phyloP scores from a whole-genome alignment of 257 asterid genomes.

The Gentiana dahurica region DNA sequence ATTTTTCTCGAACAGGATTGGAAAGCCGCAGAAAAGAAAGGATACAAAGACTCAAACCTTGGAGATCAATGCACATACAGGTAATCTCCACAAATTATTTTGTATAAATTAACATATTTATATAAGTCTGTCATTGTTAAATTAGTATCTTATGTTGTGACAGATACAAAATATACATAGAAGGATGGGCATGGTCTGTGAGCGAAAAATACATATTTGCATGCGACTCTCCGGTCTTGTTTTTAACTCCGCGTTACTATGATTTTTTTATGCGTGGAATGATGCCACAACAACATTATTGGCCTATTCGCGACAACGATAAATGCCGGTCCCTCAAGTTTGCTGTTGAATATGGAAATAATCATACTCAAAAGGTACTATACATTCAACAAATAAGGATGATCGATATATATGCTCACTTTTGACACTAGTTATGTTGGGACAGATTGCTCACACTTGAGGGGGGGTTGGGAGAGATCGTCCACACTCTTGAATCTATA shows the following conservation, averaged over 20 bases:
- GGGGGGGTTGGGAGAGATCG: too few relatives aligned
- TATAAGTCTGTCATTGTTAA: not conserved
- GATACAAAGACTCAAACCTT: constrained; percentile 23
- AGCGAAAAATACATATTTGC: constrained; percentile 86
- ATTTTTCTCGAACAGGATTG: constrained; percentile 16
- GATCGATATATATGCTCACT: too few relatives aligned
- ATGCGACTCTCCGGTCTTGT: constrained; percentile 63
- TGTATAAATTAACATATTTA: not conserved
- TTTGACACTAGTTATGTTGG: too few relatives aligned
- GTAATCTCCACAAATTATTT: constrained; percentile 7
- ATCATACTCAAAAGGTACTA: constrained; percentile 41
- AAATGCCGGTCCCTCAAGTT: constrained; percentile 50
- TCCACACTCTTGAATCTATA: too few relatives aligned
- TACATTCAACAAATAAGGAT: too few relatives aligned
- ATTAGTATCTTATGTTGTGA: not conserved
- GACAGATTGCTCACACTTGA: too few relatives aligned
- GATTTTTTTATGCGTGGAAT: constrained; percentile 78
- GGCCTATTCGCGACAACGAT: constrained; percentile 44
- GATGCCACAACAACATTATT: constrained; percentile 60
- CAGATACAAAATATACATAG: constrained; percentile 84
- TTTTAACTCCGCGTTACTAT: constrained; percentile 43
- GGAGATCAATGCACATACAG: constrained; percentile 27
- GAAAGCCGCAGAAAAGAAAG: constrained; percentile 14
- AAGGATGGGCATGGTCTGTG: constrained; percentile 89
- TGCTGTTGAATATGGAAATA: constrained; percentile 91